Percentiles rank a stretch among this genome's conserved stretches.
phyloP scores from a whole-genome alignment of 1,139 yeast genomes.

The Debaryomyces psychrophilus region DNA sequence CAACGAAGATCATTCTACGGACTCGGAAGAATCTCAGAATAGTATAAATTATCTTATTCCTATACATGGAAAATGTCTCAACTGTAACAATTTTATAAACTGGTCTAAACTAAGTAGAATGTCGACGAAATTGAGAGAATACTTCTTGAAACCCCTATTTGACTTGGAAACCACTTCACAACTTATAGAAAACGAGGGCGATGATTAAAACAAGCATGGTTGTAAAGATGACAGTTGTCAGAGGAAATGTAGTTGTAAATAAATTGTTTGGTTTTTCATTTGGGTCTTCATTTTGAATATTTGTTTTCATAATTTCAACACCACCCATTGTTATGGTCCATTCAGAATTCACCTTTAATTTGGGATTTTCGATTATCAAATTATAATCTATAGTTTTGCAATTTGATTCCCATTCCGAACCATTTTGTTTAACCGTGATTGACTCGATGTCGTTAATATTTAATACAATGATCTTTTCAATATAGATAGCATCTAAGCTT shows the following conservation, averaged over 20 bases:
- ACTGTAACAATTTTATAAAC: slow-evolving; percentile 34
- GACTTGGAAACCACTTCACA: not conserved
- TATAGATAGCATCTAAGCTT: slow-evolving; percentile 30
- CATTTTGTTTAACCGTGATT: slow-evolving; percentile 39
- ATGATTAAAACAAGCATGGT: not conserved
- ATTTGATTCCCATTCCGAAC: slow-evolving; percentile 36
- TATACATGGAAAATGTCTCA: slow-evolving; percentile 38
- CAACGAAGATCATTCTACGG: not conserved
- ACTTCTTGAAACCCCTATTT: slow-evolving; percentile 17
- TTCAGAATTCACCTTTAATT: slow-evolving; percentile 45
- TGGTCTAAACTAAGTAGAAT: slow-evolving; percentile 48
- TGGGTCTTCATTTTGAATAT: not conserved
- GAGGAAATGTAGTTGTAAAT: not conserved
- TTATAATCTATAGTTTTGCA: slow-evolving; percentile 24
- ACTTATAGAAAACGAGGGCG: not conserved
- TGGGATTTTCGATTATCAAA: slow-evolving; percentile 56
- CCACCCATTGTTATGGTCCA: slow-evolving; percentile 47
- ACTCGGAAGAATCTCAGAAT: not conserved
- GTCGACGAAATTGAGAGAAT: slow-evolving; percentile 33
- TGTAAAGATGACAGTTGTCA: not conserved
- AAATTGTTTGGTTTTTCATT: not conserved
- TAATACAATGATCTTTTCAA: slow-evolving; percentile 66
- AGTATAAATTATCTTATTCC: slow-evolving; percentile 35
- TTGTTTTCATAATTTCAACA: not conserved
- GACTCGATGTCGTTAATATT: slow-evolving; percentile 30